phyloP scores from a whole-genome alignment of 805 yeast genomes.

The Sugiyamaella valdiviana region DNA sequence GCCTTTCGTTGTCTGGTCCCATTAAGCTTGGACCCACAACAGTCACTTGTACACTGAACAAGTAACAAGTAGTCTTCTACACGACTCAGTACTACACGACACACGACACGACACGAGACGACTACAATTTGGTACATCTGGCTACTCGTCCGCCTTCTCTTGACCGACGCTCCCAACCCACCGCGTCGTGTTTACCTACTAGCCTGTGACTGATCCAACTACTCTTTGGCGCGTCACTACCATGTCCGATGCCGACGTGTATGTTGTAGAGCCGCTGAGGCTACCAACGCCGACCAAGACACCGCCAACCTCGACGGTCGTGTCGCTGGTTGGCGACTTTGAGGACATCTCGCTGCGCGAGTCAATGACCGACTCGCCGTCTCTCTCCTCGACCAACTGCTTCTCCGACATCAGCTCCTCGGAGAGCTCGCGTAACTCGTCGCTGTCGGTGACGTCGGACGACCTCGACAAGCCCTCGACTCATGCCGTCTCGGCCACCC shows the following conservation, averaged over 20 bases:
- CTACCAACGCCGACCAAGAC: neutral
- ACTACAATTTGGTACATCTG: too few relatives aligned
- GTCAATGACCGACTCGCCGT: slow-evolving; percentile 11
- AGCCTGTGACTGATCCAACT: too few relatives aligned
- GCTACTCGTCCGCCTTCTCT: too few relatives aligned
- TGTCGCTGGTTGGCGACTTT: slow-evolving; percentile 14
- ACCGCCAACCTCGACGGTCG: neutral
- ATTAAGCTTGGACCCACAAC: too few relatives aligned
- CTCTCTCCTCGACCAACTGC: slow-evolving; percentile 11
- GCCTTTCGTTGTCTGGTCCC: too few relatives aligned
- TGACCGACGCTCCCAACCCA: too few relatives aligned
- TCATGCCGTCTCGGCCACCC: neutral
- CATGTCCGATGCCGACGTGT: neutral
- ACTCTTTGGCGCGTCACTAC: neutral
- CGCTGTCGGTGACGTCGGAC: slow-evolving; percentile 7
- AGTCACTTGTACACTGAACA: too few relatives aligned
- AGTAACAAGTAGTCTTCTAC: too few relatives aligned
- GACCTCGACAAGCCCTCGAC: neutral
- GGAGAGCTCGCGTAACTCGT: slow-evolving; percentile 5
- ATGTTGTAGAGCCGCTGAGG: neutral
- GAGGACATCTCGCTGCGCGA: slow-evolving; percentile 19
- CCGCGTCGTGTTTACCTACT: too few relatives aligned
- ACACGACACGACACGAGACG: too few relatives aligned
- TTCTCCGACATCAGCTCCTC: slow-evolving; percentile 13
- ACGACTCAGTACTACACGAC: too few relatives aligned